Conservation (phyloP, 805 yeast genomes). For the Candida morakotiae region DNA sequence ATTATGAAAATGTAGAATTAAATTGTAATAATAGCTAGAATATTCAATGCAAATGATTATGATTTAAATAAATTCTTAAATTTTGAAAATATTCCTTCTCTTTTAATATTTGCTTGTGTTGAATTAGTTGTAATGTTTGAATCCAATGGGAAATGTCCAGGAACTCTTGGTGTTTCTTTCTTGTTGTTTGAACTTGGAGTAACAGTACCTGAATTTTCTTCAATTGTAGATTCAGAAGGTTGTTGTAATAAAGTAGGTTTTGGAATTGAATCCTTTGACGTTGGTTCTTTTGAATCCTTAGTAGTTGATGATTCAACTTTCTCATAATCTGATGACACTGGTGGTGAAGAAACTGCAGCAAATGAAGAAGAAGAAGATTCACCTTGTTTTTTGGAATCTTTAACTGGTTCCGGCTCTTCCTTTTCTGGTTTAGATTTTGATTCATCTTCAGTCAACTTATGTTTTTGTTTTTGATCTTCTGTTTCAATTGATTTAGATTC, state of each 20-base stretch:
- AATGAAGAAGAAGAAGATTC: conserved; percentile 29
- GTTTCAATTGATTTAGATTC: neutral
- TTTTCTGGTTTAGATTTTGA: neutral
- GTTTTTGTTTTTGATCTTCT: neutral
- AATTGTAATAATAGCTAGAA: neutral
- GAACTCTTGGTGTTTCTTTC: conserved; percentile 6
- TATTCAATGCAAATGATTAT: neutral
- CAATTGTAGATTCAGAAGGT: conserved; percentile 16
- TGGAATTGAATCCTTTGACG: conserved; percentile 33
- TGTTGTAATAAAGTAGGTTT: conserved; percentile 58
- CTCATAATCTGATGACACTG: conserved; percentile 11
- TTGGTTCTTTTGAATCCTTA: conserved; percentile 18
- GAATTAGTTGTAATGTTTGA: neutral
- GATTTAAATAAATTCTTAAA: conserved; percentile 31
- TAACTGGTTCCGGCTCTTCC: neutral
- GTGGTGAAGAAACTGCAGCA: conserved; percentile 32
- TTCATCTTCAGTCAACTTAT: no score
- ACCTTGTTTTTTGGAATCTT: conserved; percentile 9
- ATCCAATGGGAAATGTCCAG: conserved; percentile 6
- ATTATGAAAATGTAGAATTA: no score
- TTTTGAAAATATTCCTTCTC: conserved; percentile 25
- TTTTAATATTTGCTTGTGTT: conserved; percentile 9
- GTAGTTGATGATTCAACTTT: conserved; percentile 4
- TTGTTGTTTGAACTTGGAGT: conserved; percentile 1
- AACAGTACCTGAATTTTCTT: conserved; percentile 3